phyloP scores from a whole-genome alignment of 768 basidiomycete genomes.

The Tephrocybe sp. region DNA sequence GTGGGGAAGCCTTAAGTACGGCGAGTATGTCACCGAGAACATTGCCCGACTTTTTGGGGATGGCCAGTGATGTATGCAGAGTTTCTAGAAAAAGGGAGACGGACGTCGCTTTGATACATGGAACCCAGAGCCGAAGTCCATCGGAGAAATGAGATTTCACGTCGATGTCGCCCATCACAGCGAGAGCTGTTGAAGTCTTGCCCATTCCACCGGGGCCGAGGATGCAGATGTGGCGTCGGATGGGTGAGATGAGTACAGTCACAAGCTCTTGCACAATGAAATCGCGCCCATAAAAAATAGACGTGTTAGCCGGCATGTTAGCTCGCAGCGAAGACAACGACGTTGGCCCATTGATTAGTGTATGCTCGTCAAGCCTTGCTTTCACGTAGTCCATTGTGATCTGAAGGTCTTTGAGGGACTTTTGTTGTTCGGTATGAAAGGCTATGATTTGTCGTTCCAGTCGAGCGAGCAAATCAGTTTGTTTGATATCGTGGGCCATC shows the following conservation, averaged over 20 bases:
- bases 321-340: not conserved
- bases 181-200: slow-evolving; percentile 36
- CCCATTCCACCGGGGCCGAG: slow-evolving; percentile 37
- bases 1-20: slow-evolving; percentile 23
- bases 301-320: slow-evolving; percentile 14
- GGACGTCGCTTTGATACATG: slow-evolving; percentile 31
- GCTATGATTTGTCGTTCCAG: slow-evolving; percentile 1
- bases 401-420: not conserved
- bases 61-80: slow-evolving; percentile 20
- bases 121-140: slow-evolving; percentile 27
- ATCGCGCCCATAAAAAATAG: slow-evolving; percentile 22
- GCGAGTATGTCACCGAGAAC: slow-evolving; percentile 18
- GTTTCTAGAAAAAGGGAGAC: slow-evolving; percentile 22
- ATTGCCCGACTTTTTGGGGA: slow-evolving; percentile 21
- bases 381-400: slow-evolving; percentile 9
- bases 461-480: not conserved
- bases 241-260: slow-evolving; percentile 2
- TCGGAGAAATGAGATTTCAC: slow-evolving; percentile 23
- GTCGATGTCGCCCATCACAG: slow-evolving; percentile 25
- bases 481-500: slow-evolving; percentile 2
- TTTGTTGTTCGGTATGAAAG: slow-evolving; percentile 1
- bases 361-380: not conserved
- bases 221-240: slow-evolving; percentile 19
- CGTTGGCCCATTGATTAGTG: not conserved
- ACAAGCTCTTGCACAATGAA: slow-evolving; percentile 16